Evolutionary conservation across 441 rosid species (phyloP).

Genomic region (Sinapis alba): DNA sequence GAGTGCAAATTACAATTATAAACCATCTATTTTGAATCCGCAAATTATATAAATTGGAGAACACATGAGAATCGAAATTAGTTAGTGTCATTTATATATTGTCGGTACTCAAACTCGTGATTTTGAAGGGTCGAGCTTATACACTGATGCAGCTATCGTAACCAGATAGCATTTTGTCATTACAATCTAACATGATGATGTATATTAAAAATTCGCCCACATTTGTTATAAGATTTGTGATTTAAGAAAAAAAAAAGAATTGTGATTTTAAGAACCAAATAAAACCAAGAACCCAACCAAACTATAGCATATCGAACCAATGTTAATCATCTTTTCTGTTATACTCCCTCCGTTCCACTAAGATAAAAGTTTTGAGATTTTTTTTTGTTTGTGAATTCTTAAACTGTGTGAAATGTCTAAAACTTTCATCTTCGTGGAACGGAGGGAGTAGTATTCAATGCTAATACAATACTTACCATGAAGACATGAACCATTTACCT

Average conservation of each 20-base stretch:
- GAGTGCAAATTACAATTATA: not conserved
- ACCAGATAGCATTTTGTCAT: not conserved
- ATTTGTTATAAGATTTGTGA: not conserved
- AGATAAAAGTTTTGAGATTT: no score
- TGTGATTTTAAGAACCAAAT: not conserved
- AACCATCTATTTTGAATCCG: not conserved
- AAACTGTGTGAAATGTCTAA: no score
- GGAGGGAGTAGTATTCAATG: no score
- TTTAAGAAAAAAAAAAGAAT: not conserved
- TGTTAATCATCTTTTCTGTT: not conserved
- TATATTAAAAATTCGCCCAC: not conserved
- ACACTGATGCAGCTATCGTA: not conserved
- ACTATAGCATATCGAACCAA: conserved; percentile 9
- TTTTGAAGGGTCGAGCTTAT: not conserved
- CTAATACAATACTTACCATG: not conserved
- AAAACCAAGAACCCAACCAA: conserved; percentile 1
- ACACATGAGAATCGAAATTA: not conserved
- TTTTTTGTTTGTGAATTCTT: no score
- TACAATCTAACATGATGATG: not conserved
- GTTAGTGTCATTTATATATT: not conserved
- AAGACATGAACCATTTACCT: not conserved
- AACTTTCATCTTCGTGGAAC: no score
- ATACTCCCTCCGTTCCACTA: no score
- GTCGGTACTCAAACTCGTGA: not conserved
- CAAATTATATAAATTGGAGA: not conserved